phyloP scores from a whole-genome alignment of 1,139 yeast species.

The Candida tropicalis region DNA sequence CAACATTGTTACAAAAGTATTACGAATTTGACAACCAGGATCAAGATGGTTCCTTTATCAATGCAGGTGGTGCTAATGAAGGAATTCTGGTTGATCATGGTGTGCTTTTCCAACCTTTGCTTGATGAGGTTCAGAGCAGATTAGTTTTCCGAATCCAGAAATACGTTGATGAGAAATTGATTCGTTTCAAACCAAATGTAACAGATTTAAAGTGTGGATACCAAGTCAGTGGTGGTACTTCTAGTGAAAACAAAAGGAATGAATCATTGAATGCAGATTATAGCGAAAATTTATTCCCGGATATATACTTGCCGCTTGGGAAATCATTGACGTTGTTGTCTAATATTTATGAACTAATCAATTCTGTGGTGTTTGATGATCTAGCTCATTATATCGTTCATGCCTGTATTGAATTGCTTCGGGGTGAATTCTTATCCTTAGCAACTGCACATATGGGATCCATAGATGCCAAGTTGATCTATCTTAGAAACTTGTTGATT shows the following conservation, averaged over 20 bases:
- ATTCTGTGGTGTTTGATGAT: constrained; percentile 80
- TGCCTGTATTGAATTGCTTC: constrained; percentile 63
- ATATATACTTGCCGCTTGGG: constrained; percentile 74
- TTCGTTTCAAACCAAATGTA: constrained; percentile 65
- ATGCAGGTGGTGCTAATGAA: constrained; percentile 9
- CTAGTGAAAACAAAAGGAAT: constrained; percentile 8
- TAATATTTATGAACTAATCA: constrained; percentile 77
- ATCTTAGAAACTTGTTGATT: constrained; percentile 71
- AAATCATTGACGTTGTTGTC: constrained; percentile 72
- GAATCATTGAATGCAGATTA: constrained; percentile 35
- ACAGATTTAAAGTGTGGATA: constrained; percentile 65
- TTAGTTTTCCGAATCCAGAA: constrained; percentile 77
- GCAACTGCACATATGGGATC: constrained; percentile 43
- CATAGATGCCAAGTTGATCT: constrained; percentile 64
- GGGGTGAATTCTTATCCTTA: constrained; percentile 52
- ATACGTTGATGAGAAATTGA: constrained; percentile 67
- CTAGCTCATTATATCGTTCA: constrained; percentile 87
- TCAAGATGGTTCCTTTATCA: constrained; percentile 11
- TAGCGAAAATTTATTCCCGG: constrained; percentile 45
- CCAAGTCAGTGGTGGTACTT: constrained; percentile 29
- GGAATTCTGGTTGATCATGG: constrained; percentile 47
- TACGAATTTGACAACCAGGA: constrained; percentile 53
- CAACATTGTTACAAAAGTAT: constrained; percentile 68
- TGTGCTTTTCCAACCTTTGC: constrained; percentile 65
- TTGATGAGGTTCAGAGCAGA: constrained; percentile 78